Evolutionary conservation across 768 basidiomycete genomes (phyloP).

Genomic region (Suillus occidentalis): DNA sequence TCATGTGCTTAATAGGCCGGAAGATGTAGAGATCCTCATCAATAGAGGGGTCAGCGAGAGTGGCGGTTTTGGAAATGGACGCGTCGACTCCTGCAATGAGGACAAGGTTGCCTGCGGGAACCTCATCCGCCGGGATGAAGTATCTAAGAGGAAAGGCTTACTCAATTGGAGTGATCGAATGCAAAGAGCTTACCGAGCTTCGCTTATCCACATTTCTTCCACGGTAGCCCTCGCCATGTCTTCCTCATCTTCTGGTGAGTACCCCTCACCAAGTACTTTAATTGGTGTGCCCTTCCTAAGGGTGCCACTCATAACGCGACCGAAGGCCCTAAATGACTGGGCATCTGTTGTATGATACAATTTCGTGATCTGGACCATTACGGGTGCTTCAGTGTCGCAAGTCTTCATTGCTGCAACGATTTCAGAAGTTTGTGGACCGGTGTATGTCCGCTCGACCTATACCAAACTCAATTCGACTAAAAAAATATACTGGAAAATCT

Average conservation of each 20-base stretch:
- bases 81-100: slow-evolving; percentile 91
- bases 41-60: slow-evolving; percentile 68
- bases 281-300: slow-evolving; percentile 78
- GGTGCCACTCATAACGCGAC: slow-evolving; percentile 91
- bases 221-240: slow-evolving; percentile 88
- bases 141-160: slow-evolving; percentile 54
- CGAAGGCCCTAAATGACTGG: slow-evolving; percentile 94
- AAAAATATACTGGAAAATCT: slow-evolving; percentile 5
- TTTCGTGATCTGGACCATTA: slow-evolving; percentile 92
- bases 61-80: slow-evolving; percentile 94
- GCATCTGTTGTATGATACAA: slow-evolving; percentile 97
- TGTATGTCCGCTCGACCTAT: slow-evolving; percentile 83
- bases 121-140: slow-evolving; percentile 85
- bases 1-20: slow-evolving; percentile 94
- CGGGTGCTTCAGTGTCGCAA: slow-evolving; percentile 81
- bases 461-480: slow-evolving; percentile 2
- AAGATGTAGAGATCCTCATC: slow-evolving; percentile 93
- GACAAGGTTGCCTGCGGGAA: slow-evolving; percentile 89
- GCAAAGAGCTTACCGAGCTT: slow-evolving; percentile 66
- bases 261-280: slow-evolving; percentile 97
- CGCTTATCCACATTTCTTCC: slow-evolving; percentile 88
- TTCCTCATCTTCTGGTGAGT: slow-evolving; percentile 98
- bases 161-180: background rate
- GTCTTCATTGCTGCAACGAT: slow-evolving; percentile 77
- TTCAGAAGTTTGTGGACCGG: slow-evolving; percentile 82